Percentiles rank a stretch among this genome's conserved stretches.
Conservation (phyloP, 1,284 basidiomycete genomes). For the Trichosporon faecale region DNA sequence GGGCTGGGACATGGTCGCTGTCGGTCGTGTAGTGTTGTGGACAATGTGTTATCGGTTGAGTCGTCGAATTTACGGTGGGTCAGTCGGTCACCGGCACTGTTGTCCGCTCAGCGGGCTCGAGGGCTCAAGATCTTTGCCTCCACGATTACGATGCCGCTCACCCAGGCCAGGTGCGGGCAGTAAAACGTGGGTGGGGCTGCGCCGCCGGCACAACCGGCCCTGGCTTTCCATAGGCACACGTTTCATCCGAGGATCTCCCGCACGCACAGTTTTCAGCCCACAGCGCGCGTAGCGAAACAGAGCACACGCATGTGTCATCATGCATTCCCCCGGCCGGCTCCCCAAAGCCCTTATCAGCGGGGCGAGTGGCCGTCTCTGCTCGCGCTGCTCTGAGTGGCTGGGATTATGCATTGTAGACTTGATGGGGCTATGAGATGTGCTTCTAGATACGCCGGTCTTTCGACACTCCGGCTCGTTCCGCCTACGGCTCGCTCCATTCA, state of each 20-base stretch:
- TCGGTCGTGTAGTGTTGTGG: not conserved
- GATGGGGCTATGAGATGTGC: constrained; percentile 6
- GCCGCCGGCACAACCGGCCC: not conserved
- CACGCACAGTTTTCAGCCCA: not conserved
- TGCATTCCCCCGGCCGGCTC: not conserved
- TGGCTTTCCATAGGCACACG: not conserved
- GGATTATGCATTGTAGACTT: no score
- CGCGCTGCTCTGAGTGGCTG: constrained; percentile 5
- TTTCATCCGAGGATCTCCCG: not conserved
- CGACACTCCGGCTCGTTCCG: no score
- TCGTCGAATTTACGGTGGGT: not conserved
- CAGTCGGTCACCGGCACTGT: not conserved
- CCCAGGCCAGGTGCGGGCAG: not conserved
- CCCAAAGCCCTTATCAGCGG: not conserved
- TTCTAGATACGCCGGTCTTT: not conserved
- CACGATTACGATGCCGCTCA: not conserved
- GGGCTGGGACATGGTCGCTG: not conserved
- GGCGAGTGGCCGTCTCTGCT: no score
- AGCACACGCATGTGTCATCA: not conserved
- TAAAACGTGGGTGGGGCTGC: constrained; percentile 5
- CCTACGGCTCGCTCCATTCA: no score
- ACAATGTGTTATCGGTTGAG: not conserved
- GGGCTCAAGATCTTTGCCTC: not conserved
- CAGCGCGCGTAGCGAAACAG: not conserved
- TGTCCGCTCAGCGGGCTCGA: not conserved